These are phyloP conservation scores for Melastoma malabathricum DNA, from an alignment of 345 rosid species.

Conservation along the genomic window DNA sequence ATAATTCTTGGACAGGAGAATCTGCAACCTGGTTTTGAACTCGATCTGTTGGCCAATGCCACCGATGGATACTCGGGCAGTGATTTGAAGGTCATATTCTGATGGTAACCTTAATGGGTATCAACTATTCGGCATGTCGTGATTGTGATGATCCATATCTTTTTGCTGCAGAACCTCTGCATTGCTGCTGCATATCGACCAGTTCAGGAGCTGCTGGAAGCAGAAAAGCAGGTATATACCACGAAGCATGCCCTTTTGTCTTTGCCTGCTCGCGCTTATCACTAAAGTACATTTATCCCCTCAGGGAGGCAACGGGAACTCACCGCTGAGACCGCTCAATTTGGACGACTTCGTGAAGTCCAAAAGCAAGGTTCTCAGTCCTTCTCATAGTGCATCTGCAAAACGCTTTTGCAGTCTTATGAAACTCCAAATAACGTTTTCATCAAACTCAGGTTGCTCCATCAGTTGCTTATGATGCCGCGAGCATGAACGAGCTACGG, in stretches of 20 bases:
- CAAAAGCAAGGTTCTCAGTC: constrained; percentile 61
- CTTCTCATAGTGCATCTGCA: not conserved
- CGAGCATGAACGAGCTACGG: constrained; percentile 87
- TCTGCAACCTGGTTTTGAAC: constrained; percentile 43
- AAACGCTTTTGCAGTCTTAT: not conserved
- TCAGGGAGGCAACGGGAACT: constrained; percentile 10
- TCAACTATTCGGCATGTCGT: too few relatives aligned
- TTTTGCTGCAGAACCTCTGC: constrained; percentile 62
- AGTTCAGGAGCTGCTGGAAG: constrained; percentile 77
- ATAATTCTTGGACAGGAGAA: constrained; percentile 65
- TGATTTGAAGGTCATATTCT: constrained; percentile 68
- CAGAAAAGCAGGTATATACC: constrained; percentile 50
- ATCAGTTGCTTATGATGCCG: constrained; percentile 73
- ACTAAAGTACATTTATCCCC: not conserved
- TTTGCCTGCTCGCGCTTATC: too few relatives aligned
- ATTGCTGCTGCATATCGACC: constrained; percentile 96
- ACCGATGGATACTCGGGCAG: constrained; percentile 99
- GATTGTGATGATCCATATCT: not conserved
- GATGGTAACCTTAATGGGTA: not conserved
- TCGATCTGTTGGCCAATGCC: constrained; percentile 58
- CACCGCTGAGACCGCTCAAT: constrained; percentile 44
- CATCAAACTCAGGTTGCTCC: constrained; percentile 60
- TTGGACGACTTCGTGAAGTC: constrained; percentile 72
- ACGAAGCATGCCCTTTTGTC: too few relatives aligned
- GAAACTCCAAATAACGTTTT: not conserved